These are phyloP conservation scores for Marchantia paleacea DNA, from an alignment of 225 moss, liverwort and hornwort genomes.

Conservation along the genomic window DNA sequence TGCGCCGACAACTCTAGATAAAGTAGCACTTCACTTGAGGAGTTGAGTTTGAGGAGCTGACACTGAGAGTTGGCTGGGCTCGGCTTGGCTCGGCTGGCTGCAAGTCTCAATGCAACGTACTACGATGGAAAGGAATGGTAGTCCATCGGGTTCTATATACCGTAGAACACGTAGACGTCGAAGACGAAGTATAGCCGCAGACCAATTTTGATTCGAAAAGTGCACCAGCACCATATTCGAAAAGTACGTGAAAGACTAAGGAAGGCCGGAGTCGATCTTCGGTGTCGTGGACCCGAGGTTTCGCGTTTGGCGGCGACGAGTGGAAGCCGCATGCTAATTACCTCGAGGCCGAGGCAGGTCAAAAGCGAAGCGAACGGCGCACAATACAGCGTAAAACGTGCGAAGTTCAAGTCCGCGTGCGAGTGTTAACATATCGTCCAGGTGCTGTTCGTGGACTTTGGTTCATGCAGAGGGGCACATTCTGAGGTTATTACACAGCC, in stretches of 20 bases:
- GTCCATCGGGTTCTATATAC: too few species aligned
- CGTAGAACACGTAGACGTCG: too few species aligned
- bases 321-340: background rate
- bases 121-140: too few species aligned
- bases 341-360: background rate
- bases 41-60: background rate
- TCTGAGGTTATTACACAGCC: conserved; percentile 1
- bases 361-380: background rate
- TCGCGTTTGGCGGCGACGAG: background rate
- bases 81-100: background rate
- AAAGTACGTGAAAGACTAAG: too few species aligned
- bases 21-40: background rate
- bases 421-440: background rate
- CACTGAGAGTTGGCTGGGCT: background rate
- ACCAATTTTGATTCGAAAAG: too few species aligned
- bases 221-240: too few species aligned
- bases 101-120: too few species aligned
- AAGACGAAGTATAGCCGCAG: too few species aligned
- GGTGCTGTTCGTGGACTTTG: too few species aligned
- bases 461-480: too few species aligned
- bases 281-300: too few species aligned
- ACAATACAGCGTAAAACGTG: background rate
- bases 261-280: too few species aligned
- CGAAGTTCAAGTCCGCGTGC: background rate
- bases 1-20: background rate